Percentiles rank a stretch among this genome's conserved stretches.
These are phyloP conservation scores for Umbelopsis ramanniana DNA, from an alignment of 192 early-diverging fungal genomes.

Conservation along the genomic window DNA sequence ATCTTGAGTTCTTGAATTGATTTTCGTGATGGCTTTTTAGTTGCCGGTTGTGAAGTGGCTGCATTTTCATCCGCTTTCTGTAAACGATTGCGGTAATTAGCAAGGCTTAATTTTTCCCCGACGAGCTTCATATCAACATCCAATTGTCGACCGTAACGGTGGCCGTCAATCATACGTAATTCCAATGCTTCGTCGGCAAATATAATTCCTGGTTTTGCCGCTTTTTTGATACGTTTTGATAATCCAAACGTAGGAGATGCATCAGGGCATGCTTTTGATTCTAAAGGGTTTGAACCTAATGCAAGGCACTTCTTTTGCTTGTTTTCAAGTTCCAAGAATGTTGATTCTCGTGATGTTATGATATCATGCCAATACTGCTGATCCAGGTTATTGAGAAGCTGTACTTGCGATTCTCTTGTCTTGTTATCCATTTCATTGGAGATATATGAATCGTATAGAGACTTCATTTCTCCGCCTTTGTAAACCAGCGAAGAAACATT, in stretches of 20 bases:
- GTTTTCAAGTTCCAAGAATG: too few relatives aligned
- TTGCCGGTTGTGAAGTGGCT: too few relatives aligned
- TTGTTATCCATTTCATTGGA: neutral
- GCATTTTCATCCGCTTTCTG: neutral
- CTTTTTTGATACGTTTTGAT: neutral
- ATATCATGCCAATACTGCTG: conserved; percentile 5
- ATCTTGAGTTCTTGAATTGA: too few relatives aligned
- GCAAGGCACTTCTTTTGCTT: too few relatives aligned
- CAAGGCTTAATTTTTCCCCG: neutral
- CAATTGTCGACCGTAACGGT: neutral
- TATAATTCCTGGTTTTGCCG: neutral
- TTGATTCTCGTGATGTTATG: neutral
- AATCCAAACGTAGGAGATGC: neutral
- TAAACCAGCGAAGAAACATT: neutral
- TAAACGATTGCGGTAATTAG: neutral
- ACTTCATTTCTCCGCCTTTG: neutral
- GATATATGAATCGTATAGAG: neutral
- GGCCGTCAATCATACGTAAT: neutral
- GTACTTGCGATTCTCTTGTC: neutral
- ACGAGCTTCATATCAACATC: neutral
- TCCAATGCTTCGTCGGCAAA: neutral
- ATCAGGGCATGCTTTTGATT: too few relatives aligned
- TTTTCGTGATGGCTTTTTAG: too few relatives aligned
- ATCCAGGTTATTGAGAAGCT: neutral
- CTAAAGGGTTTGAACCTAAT: too few relatives aligned